Base-by-base conservation (phyloP, 2,329 filamentous ascomycete species). In the Ascochyta viciae-villosae region DNA sequence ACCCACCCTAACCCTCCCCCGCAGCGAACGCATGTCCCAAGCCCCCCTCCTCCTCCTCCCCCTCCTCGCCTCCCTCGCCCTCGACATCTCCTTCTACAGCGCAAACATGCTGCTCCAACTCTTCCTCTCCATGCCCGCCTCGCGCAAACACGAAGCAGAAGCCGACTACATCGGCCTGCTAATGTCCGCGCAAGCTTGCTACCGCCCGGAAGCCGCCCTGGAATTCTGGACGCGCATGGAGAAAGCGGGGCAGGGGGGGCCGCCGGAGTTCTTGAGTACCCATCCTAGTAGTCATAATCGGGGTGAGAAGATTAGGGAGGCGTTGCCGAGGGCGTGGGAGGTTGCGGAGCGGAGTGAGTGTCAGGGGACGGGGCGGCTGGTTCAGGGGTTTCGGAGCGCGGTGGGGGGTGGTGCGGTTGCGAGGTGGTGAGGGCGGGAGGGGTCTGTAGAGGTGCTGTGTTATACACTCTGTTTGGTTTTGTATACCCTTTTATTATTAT, bases 181-280 rank as follows among this genome's bases (percentile, higher is more conserved):
- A 83, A 89, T 93, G 83, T 93, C 93, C 89, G 86, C 89, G 0
- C 85, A 91, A 76, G 88, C 87, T 24, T 93, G 90, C 76, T 93
- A 89, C 70, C 82, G 91, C 58, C 90, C 90, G 1, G 76, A 81
- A 12, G 85, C 86, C 57, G 89, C 90, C 0, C 78, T 89, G 39
- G 80, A 78, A 0, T 85, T 93, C 56, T 85, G 82, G 82, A 66
- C 72, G 23, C 77, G 87, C 45, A 90, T 91, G 87, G 85, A 89
- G 60, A 71, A 73, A 35, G 71, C 76, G 12, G 79, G 79, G 24
- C 74, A 82, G 41, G 66, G 69, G 5, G 81, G 83, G 52, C 80
- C 85, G 31, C 89, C 89, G 1, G 87, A 92, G 74, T 88, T 90
- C 78, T 76, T 92, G 65, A 89, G 85, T 68, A 93, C 90, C 6